Conservation (phyloP, 2,329 filamentous ascomycete species). For the Monascus ruber region DNA sequence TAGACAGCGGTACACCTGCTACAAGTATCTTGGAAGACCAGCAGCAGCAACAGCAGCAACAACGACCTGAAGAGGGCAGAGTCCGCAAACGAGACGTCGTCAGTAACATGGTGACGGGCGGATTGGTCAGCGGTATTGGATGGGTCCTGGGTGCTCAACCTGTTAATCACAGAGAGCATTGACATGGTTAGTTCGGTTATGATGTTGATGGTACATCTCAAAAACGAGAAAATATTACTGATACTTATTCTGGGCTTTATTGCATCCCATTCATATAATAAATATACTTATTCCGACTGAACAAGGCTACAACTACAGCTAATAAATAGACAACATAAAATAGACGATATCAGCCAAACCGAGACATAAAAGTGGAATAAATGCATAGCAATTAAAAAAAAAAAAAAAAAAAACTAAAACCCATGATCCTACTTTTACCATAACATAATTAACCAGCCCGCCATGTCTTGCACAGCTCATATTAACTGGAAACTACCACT, state of each 20-base stretch:
- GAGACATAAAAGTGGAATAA: slow-evolving; percentile 2
- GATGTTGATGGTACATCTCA: too few species aligned
- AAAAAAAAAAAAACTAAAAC: slow-evolving; percentile 5
- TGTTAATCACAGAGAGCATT: slow-evolving; percentile 16
- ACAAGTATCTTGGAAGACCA: slow-evolving; percentile 1
- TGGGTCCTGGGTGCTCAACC: slow-evolving; percentile 51
- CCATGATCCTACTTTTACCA: not conserved
- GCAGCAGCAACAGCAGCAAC: slow-evolving; percentile 5
- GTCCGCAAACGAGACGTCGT: slow-evolving; percentile 45
- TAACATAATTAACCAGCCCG: too few species aligned
- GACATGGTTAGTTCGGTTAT: not conserved
- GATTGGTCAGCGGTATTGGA: slow-evolving; percentile 50
- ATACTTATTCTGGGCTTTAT: too few species aligned
- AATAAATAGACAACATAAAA: not conserved
- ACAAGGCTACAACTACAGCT: not conserved
- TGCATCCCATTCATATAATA: too few species aligned
- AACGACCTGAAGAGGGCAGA: slow-evolving; percentile 18
- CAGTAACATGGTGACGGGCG: slow-evolving; percentile 52
- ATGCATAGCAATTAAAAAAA: not conserved
- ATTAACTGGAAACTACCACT: too few species aligned
- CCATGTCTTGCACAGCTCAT: too few species aligned
- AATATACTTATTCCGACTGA: too few species aligned
- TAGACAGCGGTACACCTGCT: slow-evolving; percentile 1
- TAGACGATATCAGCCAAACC: not conserved
- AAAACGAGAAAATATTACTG: too few species aligned